phyloP scores from a whole-genome alignment of 805 yeast genomes.

The Ogataea allantospora region DNA sequence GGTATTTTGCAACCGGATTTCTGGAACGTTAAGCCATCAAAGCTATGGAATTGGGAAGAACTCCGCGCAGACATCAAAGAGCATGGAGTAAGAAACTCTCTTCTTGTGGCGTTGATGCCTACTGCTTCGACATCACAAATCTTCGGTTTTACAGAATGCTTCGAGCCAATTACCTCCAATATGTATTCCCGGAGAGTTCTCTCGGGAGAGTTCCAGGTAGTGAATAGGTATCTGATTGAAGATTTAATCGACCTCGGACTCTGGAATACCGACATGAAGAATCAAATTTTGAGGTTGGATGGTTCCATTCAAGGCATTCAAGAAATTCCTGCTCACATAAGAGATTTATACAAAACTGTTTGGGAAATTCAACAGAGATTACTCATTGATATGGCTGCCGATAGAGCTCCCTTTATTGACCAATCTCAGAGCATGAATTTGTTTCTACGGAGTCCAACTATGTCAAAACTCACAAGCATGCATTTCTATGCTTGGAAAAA shows the following conservation, averaged over 20 bases:
- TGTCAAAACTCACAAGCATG: slow-evolving; percentile 96
- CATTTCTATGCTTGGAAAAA: slow-evolving; percentile 99
- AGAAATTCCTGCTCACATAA: slow-evolving; percentile 70
- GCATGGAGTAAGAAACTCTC: slow-evolving; percentile 81
- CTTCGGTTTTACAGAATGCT: slow-evolving; percentile 90
- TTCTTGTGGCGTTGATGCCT: slow-evolving; percentile 94
- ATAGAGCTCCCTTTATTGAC: slow-evolving; percentile 70
- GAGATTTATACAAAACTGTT: slow-evolving; percentile 83
- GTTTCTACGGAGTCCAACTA: slow-evolving; percentile 84
- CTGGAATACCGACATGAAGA: slow-evolving; percentile 81
- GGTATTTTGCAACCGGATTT: slow-evolving; percentile 84
- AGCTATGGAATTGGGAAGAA: slow-evolving; percentile 82
- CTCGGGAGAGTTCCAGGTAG: slow-evolving; percentile 92
- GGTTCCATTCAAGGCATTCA: slow-evolving; percentile 85
- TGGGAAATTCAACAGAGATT: slow-evolving; percentile 93
- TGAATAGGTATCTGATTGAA: slow-evolving; percentile 78
- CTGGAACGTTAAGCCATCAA: slow-evolving; percentile 80
- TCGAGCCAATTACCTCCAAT: slow-evolving; percentile 94
- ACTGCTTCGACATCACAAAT: slow-evolving; percentile 98
- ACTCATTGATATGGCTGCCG: slow-evolving; percentile 85
- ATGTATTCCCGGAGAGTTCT: slow-evolving; percentile 86
- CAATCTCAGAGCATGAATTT: slow-evolving; percentile 94
- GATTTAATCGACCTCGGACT: slow-evolving; percentile 80
- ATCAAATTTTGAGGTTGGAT: slow-evolving; percentile 66
- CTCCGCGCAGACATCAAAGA: slow-evolving; percentile 57